A percentile compares a stretch with the other conserved stretches of the same genome.
phyloP scores from a whole-genome alignment of 2,329 filamentous ascomycete species.

The Eutypa lata region DNA sequence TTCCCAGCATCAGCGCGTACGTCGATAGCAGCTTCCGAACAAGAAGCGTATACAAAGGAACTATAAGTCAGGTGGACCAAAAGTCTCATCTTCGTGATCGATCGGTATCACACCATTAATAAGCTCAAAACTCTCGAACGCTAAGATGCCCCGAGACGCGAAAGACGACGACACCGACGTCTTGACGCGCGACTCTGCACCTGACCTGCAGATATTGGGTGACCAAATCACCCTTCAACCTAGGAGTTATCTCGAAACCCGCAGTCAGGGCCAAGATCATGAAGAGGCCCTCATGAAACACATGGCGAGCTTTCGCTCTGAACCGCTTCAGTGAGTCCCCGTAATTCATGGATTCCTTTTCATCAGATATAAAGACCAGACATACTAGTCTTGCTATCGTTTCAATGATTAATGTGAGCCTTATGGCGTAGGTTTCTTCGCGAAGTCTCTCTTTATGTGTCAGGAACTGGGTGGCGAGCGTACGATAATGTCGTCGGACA shows the following conservation, averaged over 20 bases:
- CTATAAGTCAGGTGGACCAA: background rate
- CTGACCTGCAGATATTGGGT: conserved; percentile 75
- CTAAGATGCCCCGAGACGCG: conserved; percentile 5
- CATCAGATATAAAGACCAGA: too few relatives aligned
- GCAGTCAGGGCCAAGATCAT: conserved; percentile 45
- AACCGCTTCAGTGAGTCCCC: conserved; percentile 52
- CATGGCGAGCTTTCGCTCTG: conserved; percentile 80
- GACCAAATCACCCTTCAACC: conserved; percentile 73
- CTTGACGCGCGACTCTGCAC: conserved; percentile 52
- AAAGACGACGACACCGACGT: conserved; percentile 41
- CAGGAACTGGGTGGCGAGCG: conserved; percentile 89
- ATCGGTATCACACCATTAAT: background rate
- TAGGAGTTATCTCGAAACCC: conserved; percentile 59
- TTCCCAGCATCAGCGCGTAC: too few relatives aligned
- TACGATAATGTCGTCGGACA: conserved; percentile 91
- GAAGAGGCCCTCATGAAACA: conserved; percentile 74
- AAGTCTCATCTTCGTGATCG: background rate
- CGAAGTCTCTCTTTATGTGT: conserved; percentile 90
- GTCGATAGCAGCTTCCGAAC: too few relatives aligned
- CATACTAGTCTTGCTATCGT: conserved; percentile 1
- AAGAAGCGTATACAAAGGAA: too few relatives aligned
- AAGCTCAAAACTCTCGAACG: background rate
- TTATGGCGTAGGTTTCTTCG: conserved; percentile 69
- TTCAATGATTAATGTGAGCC: conserved; percentile 8
- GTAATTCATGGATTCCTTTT: too few relatives aligned